Evolutionary conservation across 441 rosid genomes (phyloP).

Genomic region (Biscutella laevigata): DNA sequence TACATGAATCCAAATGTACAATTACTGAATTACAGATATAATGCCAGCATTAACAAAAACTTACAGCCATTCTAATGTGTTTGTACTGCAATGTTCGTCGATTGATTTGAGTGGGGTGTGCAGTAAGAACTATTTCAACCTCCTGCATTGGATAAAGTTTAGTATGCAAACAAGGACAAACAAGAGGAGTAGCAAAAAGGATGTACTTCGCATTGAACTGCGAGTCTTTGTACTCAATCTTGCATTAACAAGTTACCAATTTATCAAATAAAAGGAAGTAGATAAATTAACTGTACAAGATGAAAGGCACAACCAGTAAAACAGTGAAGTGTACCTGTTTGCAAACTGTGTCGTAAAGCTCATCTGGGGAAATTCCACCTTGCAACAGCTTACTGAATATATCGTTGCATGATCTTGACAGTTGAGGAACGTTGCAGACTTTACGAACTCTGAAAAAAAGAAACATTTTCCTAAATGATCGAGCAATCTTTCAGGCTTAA

Average conservation of each 20-base stretch:
- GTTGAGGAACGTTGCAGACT: constrained; percentile 39
- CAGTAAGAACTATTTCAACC: constrained; percentile 95
- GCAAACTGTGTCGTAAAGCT: constrained; percentile 77
- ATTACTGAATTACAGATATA: not conserved
- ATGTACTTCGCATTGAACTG: not conserved
- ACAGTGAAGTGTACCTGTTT: constrained; percentile 44
- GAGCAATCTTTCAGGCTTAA: not conserved
- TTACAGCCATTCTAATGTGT: constrained; percentile 85
- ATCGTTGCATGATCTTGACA: constrained; percentile 82
- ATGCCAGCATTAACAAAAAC: constrained; percentile 19
- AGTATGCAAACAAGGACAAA: not conserved
- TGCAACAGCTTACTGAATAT: constrained; percentile 67
- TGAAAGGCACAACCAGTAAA: not conserved
- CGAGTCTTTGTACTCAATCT: not conserved
- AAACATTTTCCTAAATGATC: constrained; percentile 10
- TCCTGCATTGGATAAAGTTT: constrained; percentile 39
- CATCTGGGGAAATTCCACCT: constrained; percentile 64
- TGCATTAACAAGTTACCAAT: not conserved
- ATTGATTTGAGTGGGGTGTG: constrained; percentile 92
- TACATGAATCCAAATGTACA: constrained; percentile 12
- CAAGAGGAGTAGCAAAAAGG: not conserved
- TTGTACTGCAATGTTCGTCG: constrained; percentile 91
- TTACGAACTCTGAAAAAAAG: constrained; percentile 58
- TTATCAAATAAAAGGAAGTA: not conserved
- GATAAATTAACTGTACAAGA: not conserved